Base-by-base conservation (phyloP, 805 yeast genomes). In the Danielozyma ontarioensis region DNA sequence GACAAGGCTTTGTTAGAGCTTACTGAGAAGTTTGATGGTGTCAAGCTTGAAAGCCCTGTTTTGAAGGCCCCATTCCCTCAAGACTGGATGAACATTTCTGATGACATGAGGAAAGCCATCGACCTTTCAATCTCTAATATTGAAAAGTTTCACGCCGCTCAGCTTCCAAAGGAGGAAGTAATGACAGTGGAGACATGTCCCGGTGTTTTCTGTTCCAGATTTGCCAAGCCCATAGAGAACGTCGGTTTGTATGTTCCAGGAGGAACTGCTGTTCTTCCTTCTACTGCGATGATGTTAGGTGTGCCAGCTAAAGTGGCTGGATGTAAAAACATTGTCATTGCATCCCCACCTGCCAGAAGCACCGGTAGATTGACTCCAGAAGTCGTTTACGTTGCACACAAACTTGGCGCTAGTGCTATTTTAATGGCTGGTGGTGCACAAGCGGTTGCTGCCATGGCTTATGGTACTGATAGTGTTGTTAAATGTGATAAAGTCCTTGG, bases 391-490 rank as follows among this genome's bases (percentile, higher is more conserved):
- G 97, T 93, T 35, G 98, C 99, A 14, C 86, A 87, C 62, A 88
- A 88, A 61, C 80, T 93, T 44, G 97, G 97, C 37, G 97, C 97
- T 27, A 72, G 78, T 39, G 75, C 81, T 48, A 88, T 93, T 51
- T 87, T 93, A 7, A 70, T 93, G 48, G 98, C 98, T 1, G 99
- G 99, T 50, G 99, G 99, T 53, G 98, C 98, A 3, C 99, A 93
- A 69, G 99, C 98, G 4, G 86, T 93, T 33, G 95, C 97, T 29
- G 95, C 99, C 4, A 78, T 93, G 95, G 98, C 98, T 2, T 93
- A 93, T 57, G 99, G 99, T 55, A 93, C 98, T 11, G 87, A 86
- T 48, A 66, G 84, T 24, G 81, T 93, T 32, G 83, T 95, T 33
- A 93, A 93, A 63, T 90, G 90, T 54, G 97, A 93, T 63, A 93